A percentile compares a stretch with the other conserved stretches of the same genome.
Conservation (phyloP, 106 monocot species). For the Allium fistulosum region DNA sequence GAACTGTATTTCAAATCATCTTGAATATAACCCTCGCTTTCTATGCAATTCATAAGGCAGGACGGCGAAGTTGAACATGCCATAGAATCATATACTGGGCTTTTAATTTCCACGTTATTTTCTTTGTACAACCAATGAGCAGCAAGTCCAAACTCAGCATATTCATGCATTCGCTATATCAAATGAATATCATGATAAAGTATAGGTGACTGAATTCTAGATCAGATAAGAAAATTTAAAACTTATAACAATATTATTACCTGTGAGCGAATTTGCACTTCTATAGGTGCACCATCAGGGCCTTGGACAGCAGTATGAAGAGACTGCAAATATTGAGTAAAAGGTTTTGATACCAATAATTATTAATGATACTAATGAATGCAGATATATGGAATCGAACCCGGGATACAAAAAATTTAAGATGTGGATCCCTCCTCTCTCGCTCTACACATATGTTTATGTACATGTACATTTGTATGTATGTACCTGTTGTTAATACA, state of each 20-base stretch:
- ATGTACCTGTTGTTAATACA: too few species aligned
- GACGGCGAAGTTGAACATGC: constrained; percentile 16
- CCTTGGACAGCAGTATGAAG: constrained; percentile 95
- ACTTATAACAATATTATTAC: constrained; percentile 14
- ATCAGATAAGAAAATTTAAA: not conserved
- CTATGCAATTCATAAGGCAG: constrained; percentile 29
- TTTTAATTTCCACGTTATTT: constrained; percentile 28
- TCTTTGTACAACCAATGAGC: constrained; percentile 98
- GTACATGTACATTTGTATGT: too few species aligned
- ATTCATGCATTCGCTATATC: constrained; percentile 74
- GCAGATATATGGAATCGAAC: too few species aligned
- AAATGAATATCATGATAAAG: not conserved
- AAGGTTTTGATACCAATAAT: not conserved
- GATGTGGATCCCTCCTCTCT: too few species aligned
- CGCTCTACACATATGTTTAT: too few species aligned
- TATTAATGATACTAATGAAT: not conserved
- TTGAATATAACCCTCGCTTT: constrained; percentile 37
- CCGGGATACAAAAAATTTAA: too few species aligned
- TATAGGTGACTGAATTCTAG: not conserved
- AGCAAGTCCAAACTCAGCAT: constrained; percentile 84
- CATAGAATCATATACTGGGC: constrained; percentile 23
- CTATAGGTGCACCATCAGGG: constrained; percentile 77
- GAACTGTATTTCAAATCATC: constrained; percentile 54
- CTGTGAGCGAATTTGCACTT: constrained; percentile 95
- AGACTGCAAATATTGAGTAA: constrained; percentile 40